A percentile compares a stretch with the other conserved stretches of the same genome.
phyloP scores from a whole-genome alignment of 2,329 filamentous ascomycete genomes.

The Pseudocercospora crystallina region DNA sequence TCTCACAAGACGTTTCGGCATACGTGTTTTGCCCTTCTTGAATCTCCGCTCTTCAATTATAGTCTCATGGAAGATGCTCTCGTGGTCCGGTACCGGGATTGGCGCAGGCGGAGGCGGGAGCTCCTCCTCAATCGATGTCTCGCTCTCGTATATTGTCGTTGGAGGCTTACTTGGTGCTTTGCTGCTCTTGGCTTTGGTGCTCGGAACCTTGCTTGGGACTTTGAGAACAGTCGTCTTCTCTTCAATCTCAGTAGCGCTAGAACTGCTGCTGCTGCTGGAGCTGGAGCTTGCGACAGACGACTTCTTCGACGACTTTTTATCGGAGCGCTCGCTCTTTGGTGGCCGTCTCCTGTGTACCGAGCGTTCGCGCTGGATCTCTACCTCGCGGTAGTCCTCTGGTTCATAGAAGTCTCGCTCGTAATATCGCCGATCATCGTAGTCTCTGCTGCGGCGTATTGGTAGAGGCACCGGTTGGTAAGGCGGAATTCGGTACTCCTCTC shows the following conservation, averaged over 20 bases:
- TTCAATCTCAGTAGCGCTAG: constrained; percentile 25
- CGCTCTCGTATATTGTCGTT: constrained; percentile 23
- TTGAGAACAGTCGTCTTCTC: constrained; percentile 13
- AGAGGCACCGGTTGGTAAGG: constrained; percentile 68
- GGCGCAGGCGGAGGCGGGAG: constrained; percentile 15
- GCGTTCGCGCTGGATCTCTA: constrained; percentile 49
- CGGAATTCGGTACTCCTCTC: constrained; percentile 65
- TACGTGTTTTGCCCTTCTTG: constrained; percentile 81
- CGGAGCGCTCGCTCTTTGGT: constrained; percentile 22
- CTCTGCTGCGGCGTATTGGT: constrained; percentile 56
- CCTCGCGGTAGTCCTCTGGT: constrained; percentile 50
- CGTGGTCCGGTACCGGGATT: constrained; percentile 11
- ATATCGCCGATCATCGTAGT: constrained; percentile 57
- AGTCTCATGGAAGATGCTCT: constrained; percentile 25
- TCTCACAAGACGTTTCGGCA: constrained; percentile 77
- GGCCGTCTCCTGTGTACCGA: constrained; percentile 36
- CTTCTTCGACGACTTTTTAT: constrained; percentile 18
- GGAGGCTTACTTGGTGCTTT: constrained; percentile 16
- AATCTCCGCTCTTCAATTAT: constrained; percentile 29
- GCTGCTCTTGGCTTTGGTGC: constrained; percentile 20
- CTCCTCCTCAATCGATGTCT: constrained; percentile 24
- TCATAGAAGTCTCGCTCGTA: constrained; percentile 35
- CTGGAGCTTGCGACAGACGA: constrained; percentile 24
- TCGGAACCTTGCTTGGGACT: constrained; percentile 17
- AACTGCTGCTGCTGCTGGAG: constrained; percentile 30